Percentiles rank a stretch among this genome's conserved stretches.
Conservation (phyloP, 192 early-diverging fungal genomes). For the Backusella sp. region DNA sequence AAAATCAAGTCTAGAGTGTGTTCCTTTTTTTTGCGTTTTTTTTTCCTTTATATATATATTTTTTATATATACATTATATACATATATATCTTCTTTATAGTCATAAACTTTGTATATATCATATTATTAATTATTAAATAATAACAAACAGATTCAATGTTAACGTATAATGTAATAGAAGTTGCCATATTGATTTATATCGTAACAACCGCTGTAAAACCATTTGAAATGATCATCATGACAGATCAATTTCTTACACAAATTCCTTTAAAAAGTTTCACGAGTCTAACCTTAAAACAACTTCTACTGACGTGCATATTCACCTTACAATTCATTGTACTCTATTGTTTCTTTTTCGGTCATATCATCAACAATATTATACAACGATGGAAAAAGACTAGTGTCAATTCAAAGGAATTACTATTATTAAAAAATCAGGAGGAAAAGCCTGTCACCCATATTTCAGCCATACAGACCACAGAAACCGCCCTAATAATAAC, state of each 20-base stretch:
- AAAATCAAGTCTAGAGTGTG: not conserved
- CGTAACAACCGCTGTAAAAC: not conserved
- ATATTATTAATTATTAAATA: not conserved
- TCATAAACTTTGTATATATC: not conserved
- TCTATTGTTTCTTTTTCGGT: not conserved
- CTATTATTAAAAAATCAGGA: not conserved
- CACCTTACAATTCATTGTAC: conserved; percentile 5
- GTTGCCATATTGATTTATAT: not conserved
- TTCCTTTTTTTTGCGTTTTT: not conserved
- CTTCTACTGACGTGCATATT: not conserved
- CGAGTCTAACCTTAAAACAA: not conserved
- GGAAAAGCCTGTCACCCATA: not conserved
- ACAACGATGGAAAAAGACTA: not conserved
- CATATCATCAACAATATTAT: not conserved
- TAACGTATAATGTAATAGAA: not conserved
- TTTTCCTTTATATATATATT: not conserved
- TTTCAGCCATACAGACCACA: not conserved
- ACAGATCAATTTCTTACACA: conserved; percentile 1
- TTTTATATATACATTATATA: not conserved
- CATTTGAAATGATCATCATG: not conserved
- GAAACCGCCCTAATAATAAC: not conserved
- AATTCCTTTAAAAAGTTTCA: not conserved
- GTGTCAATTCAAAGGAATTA: not conserved
- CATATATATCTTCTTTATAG: not conserved
- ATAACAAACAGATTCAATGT: conserved; percentile 1